Evolutionary conservation across 345 rosid genomes (phyloP).

Genomic region (Ceriops zippeliana): DNA sequence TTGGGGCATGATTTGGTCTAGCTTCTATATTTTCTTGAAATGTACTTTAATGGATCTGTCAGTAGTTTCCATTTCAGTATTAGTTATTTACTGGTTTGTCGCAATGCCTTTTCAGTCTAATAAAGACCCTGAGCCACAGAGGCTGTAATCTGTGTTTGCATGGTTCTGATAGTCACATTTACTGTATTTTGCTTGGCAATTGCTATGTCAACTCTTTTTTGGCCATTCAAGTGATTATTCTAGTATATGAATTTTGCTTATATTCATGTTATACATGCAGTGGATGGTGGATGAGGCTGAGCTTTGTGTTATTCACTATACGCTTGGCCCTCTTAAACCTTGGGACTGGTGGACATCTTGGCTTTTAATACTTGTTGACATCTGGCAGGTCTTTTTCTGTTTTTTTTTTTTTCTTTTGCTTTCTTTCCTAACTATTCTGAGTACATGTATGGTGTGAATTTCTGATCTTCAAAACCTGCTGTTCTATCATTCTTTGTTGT

Average conservation of each 20-base stretch:
- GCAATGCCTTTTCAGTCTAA: too few relatives aligned
- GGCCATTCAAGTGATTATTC: neutral
- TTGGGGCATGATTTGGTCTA: too few relatives aligned
- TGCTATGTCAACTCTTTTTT: constrained; percentile 1
- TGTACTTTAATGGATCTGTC: too few relatives aligned
- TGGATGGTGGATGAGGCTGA: constrained; percentile 97
- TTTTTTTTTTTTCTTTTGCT: too few relatives aligned
- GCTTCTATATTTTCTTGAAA: too few relatives aligned
- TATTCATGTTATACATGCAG: constrained; percentile 40
- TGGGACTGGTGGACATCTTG: constrained; percentile 99
- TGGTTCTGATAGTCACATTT: too few relatives aligned
- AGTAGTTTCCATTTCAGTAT: too few relatives aligned
- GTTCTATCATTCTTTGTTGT: neutral
- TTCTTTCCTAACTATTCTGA: neutral
- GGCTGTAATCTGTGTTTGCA: too few relatives aligned
- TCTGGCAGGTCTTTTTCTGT: constrained; percentile 65
- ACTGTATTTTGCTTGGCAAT: neutral
- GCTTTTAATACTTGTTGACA: constrained; percentile 93
- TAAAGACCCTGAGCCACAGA: too few relatives aligned
- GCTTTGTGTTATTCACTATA: constrained; percentile 86
- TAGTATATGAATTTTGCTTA: constrained; percentile 9
- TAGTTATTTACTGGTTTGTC: too few relatives aligned
- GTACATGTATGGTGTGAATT: neutral
- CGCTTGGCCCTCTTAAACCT: constrained; percentile 92
- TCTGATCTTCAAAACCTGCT: neutral